Evolutionary conservation across 2,329 filamentous ascomycete species (phyloP), one percentile per base, ranked within the genome.

Genomic region (Claviceps quebecensis): DNA sequence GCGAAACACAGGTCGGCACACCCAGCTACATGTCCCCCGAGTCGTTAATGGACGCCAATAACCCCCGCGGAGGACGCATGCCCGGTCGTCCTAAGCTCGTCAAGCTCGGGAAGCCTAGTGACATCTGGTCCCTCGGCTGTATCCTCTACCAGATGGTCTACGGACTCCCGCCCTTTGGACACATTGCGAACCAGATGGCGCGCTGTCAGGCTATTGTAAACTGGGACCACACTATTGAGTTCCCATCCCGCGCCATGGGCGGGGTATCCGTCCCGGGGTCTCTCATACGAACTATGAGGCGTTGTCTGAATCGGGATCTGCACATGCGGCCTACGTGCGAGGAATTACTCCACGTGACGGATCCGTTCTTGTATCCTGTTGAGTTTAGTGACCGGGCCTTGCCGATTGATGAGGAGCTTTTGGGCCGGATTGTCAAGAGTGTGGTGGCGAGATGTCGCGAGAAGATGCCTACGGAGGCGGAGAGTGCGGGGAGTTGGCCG

Each of bases 11-110:
- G 69, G 83, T 97, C 56, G 93, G 94, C 52, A 98, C 93, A 0
- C 90, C 93, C 3, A 98, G 95, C 67, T 98, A 96, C 72, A 98
- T 98, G 93, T 94, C 88, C 1, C 93, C 93, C 0, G 93, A 98
- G 68, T 89, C 86, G 2, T 77, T 98, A 47, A 82, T 94, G 64
- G 93, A 97, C 67, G 86, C 83, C 26, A 95, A 94, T 58, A 83
- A 81, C 50, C 66, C 73, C 17, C 69, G 72, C 52, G 80, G 73
- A 53, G 60, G 70, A 52, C 57, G 69, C 8, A 55, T 67, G 2
- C 64, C 64, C 2, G 68, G 66, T 4, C 63, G 69, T 22, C 76
- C 80, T 14, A 94, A 90, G 65, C 75, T 96, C 54, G 93, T 96
- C 83, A 95, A 95, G 65, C 75, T 98, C 6, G 94, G 93, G 54